phyloP scores from a whole-genome alignment of 805 yeast genomes.

The Tetrapisispora taiwanensis region DNA sequence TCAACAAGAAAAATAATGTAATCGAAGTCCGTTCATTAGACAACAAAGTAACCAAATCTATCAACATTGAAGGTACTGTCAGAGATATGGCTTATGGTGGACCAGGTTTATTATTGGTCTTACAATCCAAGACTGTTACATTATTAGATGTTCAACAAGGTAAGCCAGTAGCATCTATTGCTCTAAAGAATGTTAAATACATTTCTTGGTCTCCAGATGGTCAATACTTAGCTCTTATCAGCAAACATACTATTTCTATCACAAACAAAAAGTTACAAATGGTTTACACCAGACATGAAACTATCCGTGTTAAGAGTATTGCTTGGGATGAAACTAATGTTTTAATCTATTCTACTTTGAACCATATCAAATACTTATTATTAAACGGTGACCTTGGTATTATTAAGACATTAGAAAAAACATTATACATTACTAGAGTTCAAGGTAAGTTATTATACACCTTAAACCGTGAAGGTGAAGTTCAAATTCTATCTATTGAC shows the following conservation, averaged over 20 bases:
- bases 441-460: slow-evolving; percentile 65
- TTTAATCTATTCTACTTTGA: slow-evolving; percentile 83
- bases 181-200: slow-evolving; percentile 73
- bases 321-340: slow-evolving; percentile 96
- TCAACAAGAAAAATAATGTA: slow-evolving; percentile 50
- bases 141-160: slow-evolving; percentile 90
- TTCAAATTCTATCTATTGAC: slow-evolving; percentile 69
- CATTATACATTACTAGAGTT: slow-evolving; percentile 71
- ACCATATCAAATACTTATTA: slow-evolving; percentile 88
- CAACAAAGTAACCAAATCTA: slow-evolving; percentile 71
- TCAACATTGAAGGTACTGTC: slow-evolving; percentile 58
- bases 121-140: slow-evolving; percentile 63
- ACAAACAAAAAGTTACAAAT: slow-evolving; percentile 70
- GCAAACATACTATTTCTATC: slow-evolving; percentile 87
- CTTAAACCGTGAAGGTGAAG: slow-evolving; percentile 75
- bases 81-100: slow-evolving; percentile 68
- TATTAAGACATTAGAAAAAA: slow-evolving; percentile 81
- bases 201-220: slow-evolving; percentile 85
- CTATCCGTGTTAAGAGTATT: slow-evolving; percentile 92
- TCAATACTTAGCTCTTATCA: slow-evolving; percentile 73
- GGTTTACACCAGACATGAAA: slow-evolving; percentile 83
- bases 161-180: slow-evolving; percentile 58
- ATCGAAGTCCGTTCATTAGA: slow-evolving; percentile 76
- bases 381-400: slow-evolving; percentile 94
- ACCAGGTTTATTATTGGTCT: slow-evolving; percentile 71